A percentile compares a stretch with the other conserved stretches of the same genome.
Evolutionary conservation across 2,329 filamentous ascomycete species (phyloP).

Genomic region (Purpureocillium takamizusanense): DNA sequence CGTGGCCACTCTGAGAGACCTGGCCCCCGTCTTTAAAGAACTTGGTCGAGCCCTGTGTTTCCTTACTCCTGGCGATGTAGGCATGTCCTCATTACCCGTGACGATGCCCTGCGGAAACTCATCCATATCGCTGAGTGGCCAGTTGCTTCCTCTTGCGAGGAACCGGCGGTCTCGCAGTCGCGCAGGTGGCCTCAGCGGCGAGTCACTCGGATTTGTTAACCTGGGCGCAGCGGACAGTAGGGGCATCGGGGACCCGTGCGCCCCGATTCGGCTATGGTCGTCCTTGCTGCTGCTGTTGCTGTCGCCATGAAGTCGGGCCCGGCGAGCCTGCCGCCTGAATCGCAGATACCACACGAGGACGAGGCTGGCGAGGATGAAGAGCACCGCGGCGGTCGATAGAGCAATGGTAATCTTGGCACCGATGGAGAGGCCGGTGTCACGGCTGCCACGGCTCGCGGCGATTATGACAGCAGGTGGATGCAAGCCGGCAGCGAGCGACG

Average conservation of each 20-base stretch:
- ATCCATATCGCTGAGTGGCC: neutral
- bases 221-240: conserved; percentile 29
- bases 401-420: conserved; percentile 36
- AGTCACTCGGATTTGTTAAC: conserved; percentile 9
- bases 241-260: conserved; percentile 27
- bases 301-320: neutral
- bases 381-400: conserved; percentile 23
- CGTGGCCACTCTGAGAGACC: too few species aligned
- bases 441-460: neutral
- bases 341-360: conserved; percentile 27
- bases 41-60: too few species aligned
- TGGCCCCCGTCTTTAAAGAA: too few species aligned
- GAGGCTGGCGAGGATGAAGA: conserved; percentile 27
- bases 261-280: neutral
- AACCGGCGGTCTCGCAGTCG: conserved; percentile 37
- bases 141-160: conserved; percentile 18
- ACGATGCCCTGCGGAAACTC: too few species aligned
- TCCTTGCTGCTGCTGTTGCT: neutral
- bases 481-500: conserved; percentile 9
- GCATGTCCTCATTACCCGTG: neutral
- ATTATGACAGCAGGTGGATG: conserved; percentile 2
- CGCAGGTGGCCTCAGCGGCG: conserved; percentile 33
- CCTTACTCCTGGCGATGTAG: too few species aligned
- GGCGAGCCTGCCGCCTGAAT: conserved; percentile 9
- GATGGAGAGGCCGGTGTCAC: conserved; percentile 17